Percentiles rank a stretch among this genome's conserved stretches.
These are phyloP conservation scores for Epichloe sibirici DNA, from an alignment of 2,329 filamentous ascomycete species.

Conservation along the genomic window DNA sequence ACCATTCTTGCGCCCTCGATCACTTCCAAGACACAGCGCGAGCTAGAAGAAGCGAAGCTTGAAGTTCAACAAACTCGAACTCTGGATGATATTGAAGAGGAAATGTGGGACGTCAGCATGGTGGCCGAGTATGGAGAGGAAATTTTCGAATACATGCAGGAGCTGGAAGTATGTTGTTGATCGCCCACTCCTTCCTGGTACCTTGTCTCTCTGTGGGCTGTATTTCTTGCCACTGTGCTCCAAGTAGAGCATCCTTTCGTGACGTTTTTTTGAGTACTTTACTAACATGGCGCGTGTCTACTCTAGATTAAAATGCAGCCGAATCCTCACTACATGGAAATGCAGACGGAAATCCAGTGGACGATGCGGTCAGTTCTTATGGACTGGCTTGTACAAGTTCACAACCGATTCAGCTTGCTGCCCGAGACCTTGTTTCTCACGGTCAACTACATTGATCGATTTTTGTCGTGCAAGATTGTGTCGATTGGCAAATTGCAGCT, in stretches of 20 bases:
- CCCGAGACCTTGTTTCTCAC: conserved; percentile 91
- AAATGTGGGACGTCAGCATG: conserved; percentile 91
- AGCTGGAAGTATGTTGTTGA: conserved; percentile 60
- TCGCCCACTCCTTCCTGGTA: not conserved
- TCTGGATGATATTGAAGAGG: conserved; percentile 71
- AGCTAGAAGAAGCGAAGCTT: conserved; percentile 54
- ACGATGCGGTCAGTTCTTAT: conserved; percentile 95
- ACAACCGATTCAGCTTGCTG: conserved; percentile 78
- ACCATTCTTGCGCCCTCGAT: conserved; percentile 59
- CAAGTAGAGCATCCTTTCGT: too few species aligned
- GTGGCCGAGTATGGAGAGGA: conserved; percentile 94
- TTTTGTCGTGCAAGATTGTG: conserved; percentile 87
- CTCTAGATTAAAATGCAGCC: conserved; percentile 65
- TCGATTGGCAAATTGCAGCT: conserved; percentile 91
- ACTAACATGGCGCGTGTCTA: conserved; percentile 9
- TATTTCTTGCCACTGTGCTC: not conserved
- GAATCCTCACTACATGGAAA: conserved; percentile 90
- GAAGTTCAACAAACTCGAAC: conserved; percentile 59
- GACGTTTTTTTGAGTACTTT: not conserved
- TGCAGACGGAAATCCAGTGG: conserved; percentile 96
- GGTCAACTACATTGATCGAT: conserved; percentile 95
- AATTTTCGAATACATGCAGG: conserved; percentile 84
- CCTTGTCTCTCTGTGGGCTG: not conserved
- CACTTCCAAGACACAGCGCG: conserved; percentile 55
- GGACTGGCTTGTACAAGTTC: conserved; percentile 97